A percentile compares a stretch with the other conserved stretches of the same genome.
These are phyloP conservation scores for Malassezia equina DNA, from an alignment of 1,284 basidiomycete genomes.

Conservation along the genomic window DNA sequence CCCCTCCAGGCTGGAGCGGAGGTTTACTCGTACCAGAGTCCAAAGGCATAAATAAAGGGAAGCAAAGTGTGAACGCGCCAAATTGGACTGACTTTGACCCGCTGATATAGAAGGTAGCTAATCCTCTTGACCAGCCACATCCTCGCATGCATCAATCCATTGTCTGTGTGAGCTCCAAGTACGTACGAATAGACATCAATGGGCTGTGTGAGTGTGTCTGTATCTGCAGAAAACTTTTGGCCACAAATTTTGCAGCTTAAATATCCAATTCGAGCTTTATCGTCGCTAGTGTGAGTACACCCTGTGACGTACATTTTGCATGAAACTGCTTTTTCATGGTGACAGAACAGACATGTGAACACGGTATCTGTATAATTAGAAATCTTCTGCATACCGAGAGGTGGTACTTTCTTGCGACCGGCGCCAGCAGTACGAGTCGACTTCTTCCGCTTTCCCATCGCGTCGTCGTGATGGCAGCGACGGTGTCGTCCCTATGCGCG, in stretches of 20 bases:
- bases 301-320: conserved; percentile 70
- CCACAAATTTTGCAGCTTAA: conserved; percentile 44
- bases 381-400: conserved; percentile 27
- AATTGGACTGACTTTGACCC: conserved; percentile 17
- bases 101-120: conserved; percentile 4
- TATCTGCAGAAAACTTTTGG: conserved; percentile 38
- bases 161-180: conserved; percentile 38
- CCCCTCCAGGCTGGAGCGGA: conserved; percentile 23
- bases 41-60: background rate
- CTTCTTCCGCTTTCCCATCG: conserved; percentile 41
- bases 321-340: conserved; percentile 77
- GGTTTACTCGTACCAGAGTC: conserved; percentile 13
- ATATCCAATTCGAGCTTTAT: conserved; percentile 38
- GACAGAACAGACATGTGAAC: conserved; percentile 63
- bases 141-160: conserved; percentile 82
- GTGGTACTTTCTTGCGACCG: conserved; percentile 25
- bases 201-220: conserved; percentile 66
- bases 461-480: background rate
- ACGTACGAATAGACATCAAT: conserved; percentile 71
- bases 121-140: conserved; percentile 54
- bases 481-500: background rate
- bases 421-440: conserved; percentile 32
- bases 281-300: conserved; percentile 39
- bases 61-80: background rate
- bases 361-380: conserved; percentile 41